Base-by-base conservation (phyloP, 83 land plant genomes). In the Diphasiastrum complanatum region DNA sequence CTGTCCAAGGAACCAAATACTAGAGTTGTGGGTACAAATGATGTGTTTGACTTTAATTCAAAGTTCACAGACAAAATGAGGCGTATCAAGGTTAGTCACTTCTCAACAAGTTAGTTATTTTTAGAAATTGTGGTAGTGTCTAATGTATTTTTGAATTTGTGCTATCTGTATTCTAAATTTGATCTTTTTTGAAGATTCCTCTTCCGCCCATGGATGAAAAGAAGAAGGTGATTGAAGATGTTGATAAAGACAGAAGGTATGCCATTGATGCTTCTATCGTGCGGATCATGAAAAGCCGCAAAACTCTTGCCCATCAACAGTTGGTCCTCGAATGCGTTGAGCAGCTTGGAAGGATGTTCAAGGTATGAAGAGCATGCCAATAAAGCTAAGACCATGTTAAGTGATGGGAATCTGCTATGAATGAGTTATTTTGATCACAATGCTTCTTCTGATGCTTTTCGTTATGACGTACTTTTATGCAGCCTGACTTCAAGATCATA, bases 251-350 rank as follows among this genome's bases (percentile, higher is more conserved):
- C 53, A 67, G 97, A 45, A 70, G 97, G n/a, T 87, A 85, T 76
- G 95, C 95, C 4, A 87, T 87, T 66, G 97, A 91, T 81, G 97
- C 97, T 6, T 83, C 95, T 28, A 81, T 87, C 60, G 95, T 91
- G 30, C 80, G 97, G 35, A 91, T 87, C 28, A 91, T 91, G 97
- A 91, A 91, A 64, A 82, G 87, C 45, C 81, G 97, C 41, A 91
- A 91, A 59, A 77, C 85, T 26, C 52, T 91, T 50, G 68, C 78
- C 32, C 87, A 91, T 60, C 95, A 87, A 43, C 95, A 87, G 66
- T 68, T 91, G 37, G 87, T 91, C 0, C 63, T 71, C 64, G 97
- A 91, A 52, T 87, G 97, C 70, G 95, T 85, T 33, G 90, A 91
- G 75, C 97, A 91, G 70, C 76, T 87, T 55, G 78, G 87, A 28